Evolutionary conservation across 1,139 yeast species (phyloP).

Genomic region (Pneumocystis canis): DNA sequence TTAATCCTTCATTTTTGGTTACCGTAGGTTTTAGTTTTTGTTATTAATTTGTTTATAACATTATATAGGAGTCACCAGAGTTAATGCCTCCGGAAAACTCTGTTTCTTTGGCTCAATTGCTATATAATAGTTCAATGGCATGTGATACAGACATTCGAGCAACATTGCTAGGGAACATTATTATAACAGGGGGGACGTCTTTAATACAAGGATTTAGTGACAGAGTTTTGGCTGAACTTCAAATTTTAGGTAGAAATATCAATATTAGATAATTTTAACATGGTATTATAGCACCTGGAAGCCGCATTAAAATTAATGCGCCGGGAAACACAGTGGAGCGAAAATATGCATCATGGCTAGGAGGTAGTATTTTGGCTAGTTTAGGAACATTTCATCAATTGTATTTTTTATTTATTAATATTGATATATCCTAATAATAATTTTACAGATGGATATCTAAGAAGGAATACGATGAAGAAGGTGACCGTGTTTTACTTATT

Average conservation of each 20-base stretch:
- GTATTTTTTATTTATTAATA: neutral
- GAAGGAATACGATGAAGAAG: conserved; percentile 83
- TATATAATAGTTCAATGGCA: conserved; percentile 46
- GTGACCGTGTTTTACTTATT: conserved; percentile 35
- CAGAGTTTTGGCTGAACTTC: conserved; percentile 59
- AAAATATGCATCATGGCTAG: conserved; percentile 82
- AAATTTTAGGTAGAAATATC: conserved; percentile 22
- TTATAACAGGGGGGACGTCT: conserved; percentile 80
- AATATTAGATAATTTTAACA: neutral
- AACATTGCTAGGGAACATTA: conserved; percentile 78
- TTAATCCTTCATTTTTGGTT: conserved; percentile 26
- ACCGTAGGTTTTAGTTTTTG: neutral
- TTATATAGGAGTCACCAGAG: conserved; percentile 6
- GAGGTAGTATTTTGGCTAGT: conserved; percentile 83
- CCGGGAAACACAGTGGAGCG: conserved; percentile 77
- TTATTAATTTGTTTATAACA: conserved; percentile 8
- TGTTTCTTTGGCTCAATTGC: conserved; percentile 58
- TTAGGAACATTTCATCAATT: conserved; percentile 88
- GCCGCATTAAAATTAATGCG: conserved; percentile 76
- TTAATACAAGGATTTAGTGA: conserved; percentile 80
- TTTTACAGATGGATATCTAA: conserved; percentile 60
- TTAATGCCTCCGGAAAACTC: conserved; percentile 15
- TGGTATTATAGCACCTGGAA: conserved; percentile 63
- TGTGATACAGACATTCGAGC: conserved; percentile 85
- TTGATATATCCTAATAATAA: conserved; percentile 21